A percentile compares a stretch with the other conserved stretches of the same genome.
These are phyloP conservation scores for Trichoderma reesei DNA, from an alignment of 495 filamentous ascomycete genomes.

Conservation along the genomic window DNA sequence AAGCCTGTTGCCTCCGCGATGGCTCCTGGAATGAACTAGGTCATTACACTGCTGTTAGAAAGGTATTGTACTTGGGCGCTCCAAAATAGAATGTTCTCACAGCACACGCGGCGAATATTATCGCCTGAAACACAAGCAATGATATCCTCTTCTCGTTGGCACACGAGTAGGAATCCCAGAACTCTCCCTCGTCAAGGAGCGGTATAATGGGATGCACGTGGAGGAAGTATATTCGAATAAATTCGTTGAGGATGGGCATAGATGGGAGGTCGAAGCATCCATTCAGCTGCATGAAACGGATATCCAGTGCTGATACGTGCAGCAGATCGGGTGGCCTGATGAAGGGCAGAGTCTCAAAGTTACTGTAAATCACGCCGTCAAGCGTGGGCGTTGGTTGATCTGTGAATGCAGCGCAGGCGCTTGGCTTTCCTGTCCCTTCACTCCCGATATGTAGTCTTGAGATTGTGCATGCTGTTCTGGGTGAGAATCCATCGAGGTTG, in stretches of 20 bases:
- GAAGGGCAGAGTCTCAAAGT: slow-evolving; percentile 30
- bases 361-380: slow-evolving; percentile 18
- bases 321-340: slow-evolving; percentile 25
- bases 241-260: slow-evolving; percentile 29
- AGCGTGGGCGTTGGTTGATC: background rate
- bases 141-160: slow-evolving; percentile 20
- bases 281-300: slow-evolving; percentile 33
- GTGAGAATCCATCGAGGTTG: background rate
- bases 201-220: slow-evolving; percentile 38
- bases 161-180: slow-evolving; percentile 35
- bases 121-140: slow-evolving; percentile 38
- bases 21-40: slow-evolving; percentile 28
- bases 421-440: background rate
- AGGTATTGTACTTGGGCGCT: background rate
- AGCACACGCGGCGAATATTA: slow-evolving; percentile 37
- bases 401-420: background rate
- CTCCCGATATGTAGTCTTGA: background rate
- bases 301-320: slow-evolving; percentile 32
- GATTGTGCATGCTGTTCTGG: background rate
- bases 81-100: slow-evolving; percentile 20
- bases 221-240: slow-evolving; percentile 39
- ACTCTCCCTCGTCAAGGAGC: slow-evolving; percentile 37
- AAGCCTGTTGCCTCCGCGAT: slow-evolving; percentile 36
- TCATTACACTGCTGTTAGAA: slow-evolving; percentile 12
- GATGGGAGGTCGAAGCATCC: slow-evolving; percentile 35